Base-by-base conservation (phyloP, 2,329 filamentous ascomycete species). In the Diaporthe ilicicola region DNA sequence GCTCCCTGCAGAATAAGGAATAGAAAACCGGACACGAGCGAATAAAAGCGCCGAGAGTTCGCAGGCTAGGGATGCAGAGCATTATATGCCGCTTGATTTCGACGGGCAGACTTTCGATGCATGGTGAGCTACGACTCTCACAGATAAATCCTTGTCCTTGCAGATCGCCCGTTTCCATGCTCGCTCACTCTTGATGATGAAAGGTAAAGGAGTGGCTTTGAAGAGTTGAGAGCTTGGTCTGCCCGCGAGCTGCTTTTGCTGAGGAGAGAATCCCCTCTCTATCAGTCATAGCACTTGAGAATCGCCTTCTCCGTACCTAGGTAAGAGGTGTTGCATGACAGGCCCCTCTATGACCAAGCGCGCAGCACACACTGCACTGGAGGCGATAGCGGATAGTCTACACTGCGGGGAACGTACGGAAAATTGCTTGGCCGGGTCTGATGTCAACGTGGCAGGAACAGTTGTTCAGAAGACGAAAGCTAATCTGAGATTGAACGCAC, bases 371-470 rank as follows among this genome's bases (percentile, higher is more conserved):
- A 62, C 13, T 9, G 56, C 27, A 48, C 22, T 8, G 13, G 6
- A 62, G 27, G 27, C 59, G 9, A 8, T 24, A 37, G 44, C 19
- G 13, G 17, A 3, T 62, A n/a, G n/a, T n/a, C n/a, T n/a, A 42
- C 59, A 62, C 42, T 62, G 59, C 59, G 59, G 59, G 59, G 59
- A 62, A 62, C 56, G 27, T 17, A n/a, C 39, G 34, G 24, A 62
- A 46, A 48, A 32, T 62, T 46, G 56, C 42, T 62, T 48, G 56
- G 56, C 56, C 48, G 56, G 39, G 39, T 22, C 29, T 37, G 44
- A 22, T 15, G 24, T 62, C 42, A 48, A 6, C 27, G 39, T 29
- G 39, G n/a, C n/a, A 12, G n/a, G n/a, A n/a, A n/a, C n/a, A n/a
- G n/a, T 24, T 29, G 53, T 42, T 44, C 37, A 44, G 24, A 37